phyloP scores from a whole-genome alignment of 306 rosid species.

The Quercus bicolor region DNA sequence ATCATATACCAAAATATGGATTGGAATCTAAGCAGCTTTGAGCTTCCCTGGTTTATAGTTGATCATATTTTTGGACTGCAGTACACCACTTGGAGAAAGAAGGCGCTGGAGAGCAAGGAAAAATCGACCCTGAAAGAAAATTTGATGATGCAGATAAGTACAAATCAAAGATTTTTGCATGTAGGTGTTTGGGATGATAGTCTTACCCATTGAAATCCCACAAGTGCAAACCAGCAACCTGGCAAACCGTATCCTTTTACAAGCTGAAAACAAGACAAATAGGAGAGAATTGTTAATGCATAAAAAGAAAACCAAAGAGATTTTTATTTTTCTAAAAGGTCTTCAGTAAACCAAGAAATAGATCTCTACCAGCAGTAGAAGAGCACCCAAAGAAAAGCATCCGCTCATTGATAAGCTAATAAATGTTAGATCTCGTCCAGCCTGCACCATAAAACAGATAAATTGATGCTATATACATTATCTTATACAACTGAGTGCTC shows the following conservation, averaged over 20 bases:
- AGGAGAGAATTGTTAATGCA: conserved; percentile 1
- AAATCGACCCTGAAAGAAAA: conserved; percentile 47
- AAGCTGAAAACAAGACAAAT: conserved; percentile 41
- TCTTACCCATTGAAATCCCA: conserved; percentile 89
- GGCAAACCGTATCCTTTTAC: conserved; percentile 58
- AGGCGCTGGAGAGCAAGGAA: conserved; percentile 61
- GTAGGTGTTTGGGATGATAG: conserved; percentile 11
- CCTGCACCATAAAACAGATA: conserved; percentile 45
- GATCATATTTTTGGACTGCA: conserved; percentile 41
- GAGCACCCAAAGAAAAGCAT: conserved; percentile 65
- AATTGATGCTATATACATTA: neutral
- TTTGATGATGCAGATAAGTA: conserved; percentile 12
- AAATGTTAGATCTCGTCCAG: conserved; percentile 82
- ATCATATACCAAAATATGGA: neutral
- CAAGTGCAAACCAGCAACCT: conserved; percentile 82
- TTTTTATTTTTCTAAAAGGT: neutral
- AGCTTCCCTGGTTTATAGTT: conserved; percentile 34
- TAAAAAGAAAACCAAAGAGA: conserved; percentile 14
- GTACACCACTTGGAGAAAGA: conserved; percentile 58
- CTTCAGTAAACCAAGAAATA: conserved; percentile 4
- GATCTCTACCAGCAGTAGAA: conserved; percentile 49
- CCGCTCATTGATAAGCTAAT: conserved; percentile 79
- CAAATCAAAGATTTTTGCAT: conserved; percentile 7
- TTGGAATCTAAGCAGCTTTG: conserved; percentile 33
- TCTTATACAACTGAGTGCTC: neutral